A percentile compares a stretch with the other conserved stretches of the same genome.
phyloP scores from a whole-genome alignment of 2,329 filamentous ascomycete species.

The Thelonectria blattea region DNA sequence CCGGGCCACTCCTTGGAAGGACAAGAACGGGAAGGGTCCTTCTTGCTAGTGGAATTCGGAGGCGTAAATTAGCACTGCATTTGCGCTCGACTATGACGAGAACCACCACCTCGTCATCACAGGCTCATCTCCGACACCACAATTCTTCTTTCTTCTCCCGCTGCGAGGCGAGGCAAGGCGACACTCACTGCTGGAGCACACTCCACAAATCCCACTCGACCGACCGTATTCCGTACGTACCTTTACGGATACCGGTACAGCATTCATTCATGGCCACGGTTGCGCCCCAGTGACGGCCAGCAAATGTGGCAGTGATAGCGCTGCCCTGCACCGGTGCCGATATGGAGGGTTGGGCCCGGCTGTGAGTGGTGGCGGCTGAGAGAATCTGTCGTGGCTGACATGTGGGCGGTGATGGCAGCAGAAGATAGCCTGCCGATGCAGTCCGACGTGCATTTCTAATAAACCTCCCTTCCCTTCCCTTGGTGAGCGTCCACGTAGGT shows the following conservation, averaged over 20 bases:
- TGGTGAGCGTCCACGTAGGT: constrained; percentile 2
- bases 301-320: constrained; percentile 18
- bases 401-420: constrained; percentile 2
- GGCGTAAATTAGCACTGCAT: constrained; percentile 35
- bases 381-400: background rate
- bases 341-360: constrained; percentile 11
- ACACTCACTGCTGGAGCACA: background rate
- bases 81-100: background rate
- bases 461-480: background rate
- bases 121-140: background rate
- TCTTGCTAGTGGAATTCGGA: constrained; percentile 24
- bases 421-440: background rate
- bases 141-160: constrained; percentile 1
- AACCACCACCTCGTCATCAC: constrained; percentile 9
- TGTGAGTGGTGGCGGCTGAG: constrained; percentile 8
- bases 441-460: background rate
- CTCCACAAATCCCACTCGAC: background rate
- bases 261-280: background rate
- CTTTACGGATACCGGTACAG: background rate
- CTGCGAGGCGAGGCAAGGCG: constrained; percentile 6
- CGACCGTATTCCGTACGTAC: background rate
- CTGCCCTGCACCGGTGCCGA: constrained; percentile 7
- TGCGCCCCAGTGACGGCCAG: background rate
- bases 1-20: background rate
- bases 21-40: background rate